Evolutionary conservation across 257 asterid genomes (phyloP).

Genomic region (Solanum piurae): DNA sequence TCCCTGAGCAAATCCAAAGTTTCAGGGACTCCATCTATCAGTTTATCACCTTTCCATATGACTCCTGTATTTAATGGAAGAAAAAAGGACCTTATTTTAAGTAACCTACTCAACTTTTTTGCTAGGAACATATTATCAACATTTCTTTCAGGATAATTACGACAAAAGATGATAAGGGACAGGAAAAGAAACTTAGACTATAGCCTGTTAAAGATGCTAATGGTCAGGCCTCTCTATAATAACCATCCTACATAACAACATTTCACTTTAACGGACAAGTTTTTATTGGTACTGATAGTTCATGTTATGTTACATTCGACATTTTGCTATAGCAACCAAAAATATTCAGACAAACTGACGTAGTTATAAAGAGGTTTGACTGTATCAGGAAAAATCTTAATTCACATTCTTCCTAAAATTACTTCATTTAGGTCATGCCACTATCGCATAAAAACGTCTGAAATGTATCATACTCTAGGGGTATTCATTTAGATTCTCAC

Average conservation of each 20-base stretch:
- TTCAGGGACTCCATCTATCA: slow-evolving; percentile 96
- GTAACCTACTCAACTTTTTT: neutral
- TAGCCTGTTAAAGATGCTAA: neutral
- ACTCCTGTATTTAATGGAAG: slow-evolving; percentile 50
- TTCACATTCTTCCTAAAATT: neutral
- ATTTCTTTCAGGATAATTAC: neutral
- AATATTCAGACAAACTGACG: neutral
- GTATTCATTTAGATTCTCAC: neutral
- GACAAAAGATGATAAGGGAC: neutral
- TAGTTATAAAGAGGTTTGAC: neutral
- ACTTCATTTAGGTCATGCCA: neutral
- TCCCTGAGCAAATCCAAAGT: slow-evolving; percentile 91
- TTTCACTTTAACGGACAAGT: neutral
- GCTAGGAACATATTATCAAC: neutral
- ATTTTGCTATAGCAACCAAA: neutral
- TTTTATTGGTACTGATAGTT: neutral
- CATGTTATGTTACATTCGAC: neutral
- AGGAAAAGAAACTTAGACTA: neutral
- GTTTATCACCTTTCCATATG: slow-evolving; percentile 94
- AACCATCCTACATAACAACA: neutral
- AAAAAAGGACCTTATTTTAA: neutral
- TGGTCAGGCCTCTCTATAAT: neutral
- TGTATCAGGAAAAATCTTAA: neutral
- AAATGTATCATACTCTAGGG: neutral
- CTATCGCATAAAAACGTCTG: neutral